These are phyloP conservation scores for Quercus tomentella DNA, from an alignment of 331 rosid species.

Conservation along the genomic window DNA sequence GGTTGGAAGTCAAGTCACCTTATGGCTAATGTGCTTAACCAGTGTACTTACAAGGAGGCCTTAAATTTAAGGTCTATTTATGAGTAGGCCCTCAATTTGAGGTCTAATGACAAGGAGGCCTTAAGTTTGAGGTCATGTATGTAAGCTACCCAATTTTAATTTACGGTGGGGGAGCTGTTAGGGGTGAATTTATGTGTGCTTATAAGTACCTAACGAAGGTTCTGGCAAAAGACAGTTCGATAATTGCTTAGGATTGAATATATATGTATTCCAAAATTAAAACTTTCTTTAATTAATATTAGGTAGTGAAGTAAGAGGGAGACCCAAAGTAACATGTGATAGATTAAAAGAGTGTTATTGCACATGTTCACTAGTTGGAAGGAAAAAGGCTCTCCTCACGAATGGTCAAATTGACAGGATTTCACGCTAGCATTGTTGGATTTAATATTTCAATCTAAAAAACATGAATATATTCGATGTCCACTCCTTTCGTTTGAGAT, in stretches of 20 bases:
- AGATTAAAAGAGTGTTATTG: too few relatives aligned
- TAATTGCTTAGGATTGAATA: not conserved
- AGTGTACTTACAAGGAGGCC: not conserved
- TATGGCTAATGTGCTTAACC: not conserved
- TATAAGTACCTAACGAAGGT: not conserved
- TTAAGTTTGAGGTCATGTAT: not conserved
- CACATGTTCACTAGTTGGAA: not conserved
- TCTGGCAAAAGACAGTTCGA: not conserved
- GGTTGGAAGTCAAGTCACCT: not conserved
- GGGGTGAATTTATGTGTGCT: not conserved
- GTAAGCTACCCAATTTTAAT: not conserved
- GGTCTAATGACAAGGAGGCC: not conserved
- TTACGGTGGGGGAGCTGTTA: not conserved
- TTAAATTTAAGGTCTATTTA: too few relatives aligned
- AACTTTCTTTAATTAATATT: not conserved
- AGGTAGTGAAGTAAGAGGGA: not conserved
- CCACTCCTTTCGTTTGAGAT: too few relatives aligned
- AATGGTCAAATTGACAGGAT: not conserved
- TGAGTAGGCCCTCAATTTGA: too few relatives aligned
- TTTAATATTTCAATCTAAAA: not conserved
- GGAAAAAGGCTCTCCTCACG: not conserved
- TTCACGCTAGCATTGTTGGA: not conserved
- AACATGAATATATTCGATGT: too few relatives aligned
- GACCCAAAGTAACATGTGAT: not conserved
- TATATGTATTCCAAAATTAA: not conserved